These are phyloP conservation scores for Phaeosphaeria sp. DNA, from an alignment of 2,329 filamentous ascomycete genomes.

Conservation along the genomic window DNA sequence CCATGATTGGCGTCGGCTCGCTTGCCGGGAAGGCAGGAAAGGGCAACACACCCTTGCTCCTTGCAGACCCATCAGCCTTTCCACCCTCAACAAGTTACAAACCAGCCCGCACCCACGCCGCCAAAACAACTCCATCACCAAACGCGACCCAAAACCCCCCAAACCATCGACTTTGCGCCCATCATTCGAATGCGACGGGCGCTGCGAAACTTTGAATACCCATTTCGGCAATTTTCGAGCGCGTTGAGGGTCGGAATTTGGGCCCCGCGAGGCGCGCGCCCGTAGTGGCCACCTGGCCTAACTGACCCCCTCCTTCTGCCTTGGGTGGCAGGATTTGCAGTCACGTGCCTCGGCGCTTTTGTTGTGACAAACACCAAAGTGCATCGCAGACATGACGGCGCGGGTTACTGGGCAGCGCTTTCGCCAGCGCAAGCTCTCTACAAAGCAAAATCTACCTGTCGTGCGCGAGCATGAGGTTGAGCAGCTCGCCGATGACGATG, in stretches of 20 bases:
- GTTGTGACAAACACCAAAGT: constrained; percentile 15
- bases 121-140: constrained; percentile 24
- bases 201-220: constrained; percentile 38
- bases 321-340: constrained; percentile 27
- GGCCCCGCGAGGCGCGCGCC: constrained; percentile 21
- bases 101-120: constrained; percentile 8
- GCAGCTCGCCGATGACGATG: constrained; percentile 80
- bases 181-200: constrained; percentile 28
- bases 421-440: constrained; percentile 88
- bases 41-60: constrained; percentile 15
- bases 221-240: constrained; percentile 38
- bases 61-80: constrained; percentile 6
- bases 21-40: constrained; percentile 6
- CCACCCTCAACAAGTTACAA: constrained; percentile 16
- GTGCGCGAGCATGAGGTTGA: constrained; percentile 92
- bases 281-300: constrained; percentile 29
- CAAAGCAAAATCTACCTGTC: constrained; percentile 86
- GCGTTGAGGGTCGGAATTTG: constrained; percentile 32
- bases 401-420: constrained; percentile 63
- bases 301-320: constrained; percentile 18
- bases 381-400: constrained; percentile 41
- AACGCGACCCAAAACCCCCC: constrained; percentile 18
- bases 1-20: constrained; percentile 13
- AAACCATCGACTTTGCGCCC: constrained; percentile 29
- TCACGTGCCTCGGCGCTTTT: constrained; percentile 33